Conservation (phyloP, 345 rosid species). For the Gynandropsis gynandra region DNA sequence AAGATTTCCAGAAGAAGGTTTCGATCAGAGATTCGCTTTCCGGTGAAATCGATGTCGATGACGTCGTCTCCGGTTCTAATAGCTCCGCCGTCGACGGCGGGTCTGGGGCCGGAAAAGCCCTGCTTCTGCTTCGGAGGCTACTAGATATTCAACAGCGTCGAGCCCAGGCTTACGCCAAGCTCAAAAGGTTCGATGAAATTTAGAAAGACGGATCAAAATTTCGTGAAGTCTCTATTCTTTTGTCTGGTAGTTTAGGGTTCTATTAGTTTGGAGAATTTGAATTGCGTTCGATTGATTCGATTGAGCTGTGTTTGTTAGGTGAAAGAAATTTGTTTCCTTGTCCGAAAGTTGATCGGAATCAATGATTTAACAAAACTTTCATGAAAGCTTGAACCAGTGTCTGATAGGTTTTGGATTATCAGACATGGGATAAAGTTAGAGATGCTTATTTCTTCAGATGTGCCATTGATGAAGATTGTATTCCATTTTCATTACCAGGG, state of each 20-base stretch:
- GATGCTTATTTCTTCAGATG: constrained; percentile 7
- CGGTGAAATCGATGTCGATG: constrained; percentile 14
- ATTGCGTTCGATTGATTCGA: not conserved
- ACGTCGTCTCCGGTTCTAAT: constrained; percentile 2
- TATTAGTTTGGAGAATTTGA: not conserved
- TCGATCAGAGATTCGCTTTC: constrained; percentile 42
- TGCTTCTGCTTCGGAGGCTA: constrained; percentile 52
- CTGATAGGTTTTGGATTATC: not conserved
- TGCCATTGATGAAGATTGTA: not conserved
- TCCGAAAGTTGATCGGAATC: too few relatives aligned
- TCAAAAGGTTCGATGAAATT: constrained; percentile 43
- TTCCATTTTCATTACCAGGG: constrained; percentile 34
- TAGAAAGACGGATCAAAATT: not conserved
- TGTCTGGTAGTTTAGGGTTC: not conserved
- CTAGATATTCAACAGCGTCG: constrained; percentile 73
- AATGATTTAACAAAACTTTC: too few relatives aligned
- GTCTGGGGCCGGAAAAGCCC: constrained; percentile 23
- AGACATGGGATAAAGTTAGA: not conserved
- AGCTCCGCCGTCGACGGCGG: constrained; percentile 9
- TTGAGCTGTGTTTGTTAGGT: not conserved
- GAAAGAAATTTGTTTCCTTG: too few relatives aligned
- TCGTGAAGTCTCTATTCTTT: not conserved
- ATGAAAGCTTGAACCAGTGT: not conserved
- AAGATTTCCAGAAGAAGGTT: constrained; percentile 70
- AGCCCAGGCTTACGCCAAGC: constrained; percentile 78